Conservation (phyloP, 2,329 filamentous ascomycete species). For the Penicillium sp. region DNA sequence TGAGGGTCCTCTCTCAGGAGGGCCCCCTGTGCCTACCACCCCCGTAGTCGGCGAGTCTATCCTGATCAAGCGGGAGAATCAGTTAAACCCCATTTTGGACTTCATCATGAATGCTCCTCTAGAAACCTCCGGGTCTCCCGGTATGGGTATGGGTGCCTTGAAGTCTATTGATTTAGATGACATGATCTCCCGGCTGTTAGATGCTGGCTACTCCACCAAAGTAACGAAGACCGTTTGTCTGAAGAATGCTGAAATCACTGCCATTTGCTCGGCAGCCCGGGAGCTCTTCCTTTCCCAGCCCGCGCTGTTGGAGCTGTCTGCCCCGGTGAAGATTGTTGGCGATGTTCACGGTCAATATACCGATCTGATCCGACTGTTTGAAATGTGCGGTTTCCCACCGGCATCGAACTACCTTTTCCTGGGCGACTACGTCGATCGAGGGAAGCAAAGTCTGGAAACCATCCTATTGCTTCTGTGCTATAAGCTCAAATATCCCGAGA, state of each 20-base stretch:
- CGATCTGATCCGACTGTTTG: constrained; percentile 91
- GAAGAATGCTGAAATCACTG: constrained; percentile 94
- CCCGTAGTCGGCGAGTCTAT: constrained; percentile 83
- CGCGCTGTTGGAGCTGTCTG: constrained; percentile 81
- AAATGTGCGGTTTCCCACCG: constrained; percentile 96
- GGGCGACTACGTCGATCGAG: constrained; percentile 92
- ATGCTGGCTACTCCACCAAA: constrained; percentile 92
- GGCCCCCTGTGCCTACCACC: constrained; percentile 49
- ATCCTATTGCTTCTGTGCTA: constrained; percentile 90
- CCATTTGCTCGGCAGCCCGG: constrained; percentile 81
- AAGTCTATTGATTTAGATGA: constrained; percentile 94
- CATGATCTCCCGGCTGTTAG: constrained; percentile 88
- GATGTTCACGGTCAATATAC: constrained; percentile 97
- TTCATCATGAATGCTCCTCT: constrained; percentile 42
- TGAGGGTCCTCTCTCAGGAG: constrained; percentile 73
- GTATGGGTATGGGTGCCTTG: constrained; percentile 80
- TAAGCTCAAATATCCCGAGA: constrained; percentile 95
- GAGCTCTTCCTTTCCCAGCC: constrained; percentile 90
- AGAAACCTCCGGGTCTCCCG: constrained; percentile 46
- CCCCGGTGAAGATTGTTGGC: constrained; percentile 95
- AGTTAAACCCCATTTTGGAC: constrained; percentile 60
- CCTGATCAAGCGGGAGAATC: constrained; percentile 70
- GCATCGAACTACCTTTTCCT: constrained; percentile 89
- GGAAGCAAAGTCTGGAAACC: constrained; percentile 92
- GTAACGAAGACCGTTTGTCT: constrained; percentile 95